Conservation (phyloP, 2,329 filamentous ascomycete species). For the Penicillium vulpinum region DNA sequence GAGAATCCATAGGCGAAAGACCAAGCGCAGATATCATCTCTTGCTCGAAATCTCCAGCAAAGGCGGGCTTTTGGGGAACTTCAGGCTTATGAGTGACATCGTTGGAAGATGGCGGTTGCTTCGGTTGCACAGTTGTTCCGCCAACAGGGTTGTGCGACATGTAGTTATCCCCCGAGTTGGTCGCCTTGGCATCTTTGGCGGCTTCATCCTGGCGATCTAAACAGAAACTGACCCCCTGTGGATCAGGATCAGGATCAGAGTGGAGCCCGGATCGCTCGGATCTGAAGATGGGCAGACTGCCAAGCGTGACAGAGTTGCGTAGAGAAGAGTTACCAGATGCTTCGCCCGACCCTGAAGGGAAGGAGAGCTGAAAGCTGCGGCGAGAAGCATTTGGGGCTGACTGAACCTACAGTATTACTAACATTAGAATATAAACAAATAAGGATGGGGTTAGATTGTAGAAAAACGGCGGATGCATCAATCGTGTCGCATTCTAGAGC, state of each 20-base stretch:
- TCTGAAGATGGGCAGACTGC: slow-evolving; percentile 26
- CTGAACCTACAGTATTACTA: slow-evolving; percentile 37
- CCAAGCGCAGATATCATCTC: slow-evolving; percentile 26
- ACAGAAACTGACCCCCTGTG: background rate
- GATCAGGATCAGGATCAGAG: slow-evolving; percentile 8
- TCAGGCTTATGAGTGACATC: background rate
- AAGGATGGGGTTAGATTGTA: slow-evolving; percentile 8
- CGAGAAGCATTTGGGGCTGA: slow-evolving; percentile 28
- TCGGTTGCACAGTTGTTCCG: background rate
- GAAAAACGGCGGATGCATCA: slow-evolving; percentile 22
- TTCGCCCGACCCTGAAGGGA: slow-evolving; percentile 15
- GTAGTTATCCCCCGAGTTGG: slow-evolving; percentile 3
- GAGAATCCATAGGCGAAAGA: slow-evolving; percentile 19
- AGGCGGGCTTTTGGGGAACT: background rate
- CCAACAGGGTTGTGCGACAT: background rate
- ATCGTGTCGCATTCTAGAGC: slow-evolving; percentile 32
- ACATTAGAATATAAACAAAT: slow-evolving; percentile 30
- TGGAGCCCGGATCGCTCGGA: slow-evolving; percentile 9
- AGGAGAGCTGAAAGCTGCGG: slow-evolving; percentile 25
- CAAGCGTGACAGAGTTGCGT: slow-evolving; percentile 26
- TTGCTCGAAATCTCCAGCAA: slow-evolving; percentile 18
- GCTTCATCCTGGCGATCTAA: slow-evolving; percentile 9
- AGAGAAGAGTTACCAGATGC: slow-evolving; percentile 15
- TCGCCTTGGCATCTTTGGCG: slow-evolving; percentile 8
- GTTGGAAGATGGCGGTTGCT: background rate